Evolutionary conservation across 352 stramenopile genomes (phyloP).

Genomic region (Globisporangium cederbergense): DNA sequence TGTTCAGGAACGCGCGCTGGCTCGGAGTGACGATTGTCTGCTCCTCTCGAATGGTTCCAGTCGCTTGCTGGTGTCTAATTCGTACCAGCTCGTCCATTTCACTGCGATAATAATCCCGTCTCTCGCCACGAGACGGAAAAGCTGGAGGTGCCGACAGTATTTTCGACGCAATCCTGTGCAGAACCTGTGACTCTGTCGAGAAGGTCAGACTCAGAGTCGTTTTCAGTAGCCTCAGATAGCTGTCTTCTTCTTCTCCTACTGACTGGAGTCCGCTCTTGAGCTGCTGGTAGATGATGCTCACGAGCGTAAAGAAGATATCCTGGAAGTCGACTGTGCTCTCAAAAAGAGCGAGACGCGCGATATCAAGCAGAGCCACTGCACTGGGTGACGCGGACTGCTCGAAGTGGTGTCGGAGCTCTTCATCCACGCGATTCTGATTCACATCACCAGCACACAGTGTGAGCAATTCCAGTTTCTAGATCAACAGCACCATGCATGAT

Average conservation of each 20-base stretch:
- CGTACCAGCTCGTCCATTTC: constrained; percentile 6
- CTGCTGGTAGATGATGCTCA: constrained; percentile 34
- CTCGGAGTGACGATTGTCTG: background rate
- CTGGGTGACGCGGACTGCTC: background rate
- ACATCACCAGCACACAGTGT: background rate
- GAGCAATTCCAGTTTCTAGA: background rate
- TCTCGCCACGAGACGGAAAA: constrained; percentile 18
- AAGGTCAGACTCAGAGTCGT: constrained; percentile 24
- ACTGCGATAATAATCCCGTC: constrained; percentile 17
- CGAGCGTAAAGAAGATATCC: constrained; percentile 31
- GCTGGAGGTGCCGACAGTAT: constrained; percentile 25
- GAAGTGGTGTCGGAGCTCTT: constrained; percentile 7
- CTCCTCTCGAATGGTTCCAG: background rate
- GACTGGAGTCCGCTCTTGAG: background rate
- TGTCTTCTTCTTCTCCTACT: background rate
- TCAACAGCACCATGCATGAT: background rate
- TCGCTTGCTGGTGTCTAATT: background rate
- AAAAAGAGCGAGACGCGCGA: constrained; percentile 10
- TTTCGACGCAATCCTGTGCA: constrained; percentile 19
- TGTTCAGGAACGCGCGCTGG: background rate
- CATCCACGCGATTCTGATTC: constrained; percentile 5
- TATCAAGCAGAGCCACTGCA: constrained; percentile 4
- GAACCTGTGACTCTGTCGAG: constrained; percentile 16
- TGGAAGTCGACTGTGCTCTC: background rate
- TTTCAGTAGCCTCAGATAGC: constrained; percentile 21